Conservation (phyloP, 2,329 filamentous ascomycete genomes). For the Diplodia scrobiculata region DNA sequence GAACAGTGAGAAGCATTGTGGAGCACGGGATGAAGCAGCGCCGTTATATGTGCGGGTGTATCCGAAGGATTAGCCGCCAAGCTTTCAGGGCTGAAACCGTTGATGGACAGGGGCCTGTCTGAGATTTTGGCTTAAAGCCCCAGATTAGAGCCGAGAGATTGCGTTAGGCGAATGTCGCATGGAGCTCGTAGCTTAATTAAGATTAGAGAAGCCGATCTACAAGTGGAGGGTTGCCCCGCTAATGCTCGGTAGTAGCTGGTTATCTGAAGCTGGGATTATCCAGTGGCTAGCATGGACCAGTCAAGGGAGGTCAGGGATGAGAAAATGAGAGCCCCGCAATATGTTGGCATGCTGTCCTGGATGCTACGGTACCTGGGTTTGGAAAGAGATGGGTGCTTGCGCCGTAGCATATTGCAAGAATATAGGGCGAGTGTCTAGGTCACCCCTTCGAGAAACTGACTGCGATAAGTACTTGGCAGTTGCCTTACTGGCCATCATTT, state of each 20-base stretch:
- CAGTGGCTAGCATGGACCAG: not conserved
- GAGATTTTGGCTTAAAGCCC: not conserved
- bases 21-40: conserved; percentile 10
- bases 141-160: not conserved
- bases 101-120: not conserved
- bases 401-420: no score
- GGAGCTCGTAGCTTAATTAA: not conserved
- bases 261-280: not conserved
- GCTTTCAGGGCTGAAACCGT: conserved; percentile 20
- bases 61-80: not conserved
- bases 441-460: no score
- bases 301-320: not conserved
- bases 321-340: not conserved
- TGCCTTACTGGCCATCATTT: no score
- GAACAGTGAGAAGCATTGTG: conserved; percentile 16
- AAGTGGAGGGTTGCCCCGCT: not conserved
- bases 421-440: not conserved
- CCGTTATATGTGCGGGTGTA: not conserved
- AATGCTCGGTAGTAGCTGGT: no score
- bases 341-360: not conserved
- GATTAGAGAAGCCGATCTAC: not conserved
- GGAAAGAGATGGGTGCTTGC: no score
- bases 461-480: no score
- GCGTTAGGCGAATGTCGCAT: not conserved
- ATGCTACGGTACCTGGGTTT: not conserved